phyloP scores from a whole-genome alignment of 2,329 filamentous ascomycete genomes.

The Diaporthe destruens region DNA sequence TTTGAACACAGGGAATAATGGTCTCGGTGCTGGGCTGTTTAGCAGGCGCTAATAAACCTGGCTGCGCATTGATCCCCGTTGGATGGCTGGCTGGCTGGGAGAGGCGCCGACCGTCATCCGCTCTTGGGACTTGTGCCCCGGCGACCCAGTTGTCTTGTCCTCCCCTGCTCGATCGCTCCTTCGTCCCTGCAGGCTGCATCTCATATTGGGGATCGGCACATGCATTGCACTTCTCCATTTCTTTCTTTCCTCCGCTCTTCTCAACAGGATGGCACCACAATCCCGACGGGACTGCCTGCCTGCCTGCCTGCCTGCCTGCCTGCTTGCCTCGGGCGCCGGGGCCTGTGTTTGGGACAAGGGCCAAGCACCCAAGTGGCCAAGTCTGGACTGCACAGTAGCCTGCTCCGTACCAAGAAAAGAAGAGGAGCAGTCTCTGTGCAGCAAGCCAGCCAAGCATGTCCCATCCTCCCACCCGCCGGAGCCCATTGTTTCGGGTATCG shows the following conservation, averaged over 20 bases:
- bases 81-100: too few species aligned
- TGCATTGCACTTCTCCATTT: conserved; percentile 32
- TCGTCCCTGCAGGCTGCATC: conserved; percentile 30
- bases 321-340: neutral
- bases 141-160: conserved; percentile 11
- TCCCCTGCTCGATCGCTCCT: neutral
- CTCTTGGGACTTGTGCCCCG: neutral
- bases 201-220: conserved; percentile 33
- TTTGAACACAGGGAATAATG: neutral
- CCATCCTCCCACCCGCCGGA: neutral
- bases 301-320: too few species aligned
- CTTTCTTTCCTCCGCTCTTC: conserved; percentile 4
- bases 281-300: too few species aligned
- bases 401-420: too few species aligned
- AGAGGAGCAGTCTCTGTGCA: neutral
- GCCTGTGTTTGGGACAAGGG: conserved; percentile 1
- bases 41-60: neutral
- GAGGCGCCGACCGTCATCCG: neutral
- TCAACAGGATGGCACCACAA: neutral
- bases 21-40: neutral
- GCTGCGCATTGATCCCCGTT: neutral
- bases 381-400: conserved; percentile 14
- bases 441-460: conserved; percentile 1
- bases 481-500: conserved; percentile 24
- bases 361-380: neutral